Conservation (phyloP, 2,329 filamentous ascomycete species). For the Aureobasidium sp. region DNA sequence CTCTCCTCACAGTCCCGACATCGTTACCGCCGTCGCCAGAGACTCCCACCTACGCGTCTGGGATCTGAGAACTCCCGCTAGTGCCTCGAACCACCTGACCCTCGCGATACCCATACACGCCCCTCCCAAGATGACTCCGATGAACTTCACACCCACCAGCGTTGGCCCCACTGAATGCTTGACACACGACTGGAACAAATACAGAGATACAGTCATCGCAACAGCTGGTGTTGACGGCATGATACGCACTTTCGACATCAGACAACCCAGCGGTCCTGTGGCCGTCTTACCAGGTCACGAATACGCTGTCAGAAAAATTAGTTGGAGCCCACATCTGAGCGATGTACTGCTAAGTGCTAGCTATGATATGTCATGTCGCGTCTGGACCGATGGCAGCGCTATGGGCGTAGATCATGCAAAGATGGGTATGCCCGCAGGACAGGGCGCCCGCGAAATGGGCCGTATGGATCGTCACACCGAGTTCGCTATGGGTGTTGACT, state of each 20-base stretch:
- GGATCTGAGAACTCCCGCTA: constrained; percentile 79
- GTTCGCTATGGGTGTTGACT: constrained; percentile 93
- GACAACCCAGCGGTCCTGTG: constrained; percentile 66
- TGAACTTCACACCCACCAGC: constrained; percentile 31
- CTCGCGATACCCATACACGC: constrained; percentile 77
- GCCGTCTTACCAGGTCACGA: constrained; percentile 75
- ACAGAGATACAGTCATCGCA: constrained; percentile 74
- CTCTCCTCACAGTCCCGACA: constrained; percentile 75
- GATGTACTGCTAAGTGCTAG: constrained; percentile 82
- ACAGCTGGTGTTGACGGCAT: constrained; percentile 81
- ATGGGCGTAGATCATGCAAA: constrained; percentile 31
- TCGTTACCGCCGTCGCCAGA: constrained; percentile 79
- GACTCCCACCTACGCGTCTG: constrained; percentile 87
- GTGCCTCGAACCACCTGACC: constrained; percentile 79
- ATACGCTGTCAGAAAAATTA: constrained; percentile 76
- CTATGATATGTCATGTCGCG: constrained; percentile 95
- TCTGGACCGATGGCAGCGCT: constrained; percentile 78
- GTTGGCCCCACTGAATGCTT: constrained; percentile 70
- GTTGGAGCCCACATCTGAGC: constrained; percentile 90
- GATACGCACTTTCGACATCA: constrained; percentile 84
- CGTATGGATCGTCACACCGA: constrained; percentile 91
- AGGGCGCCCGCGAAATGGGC: constrained; percentile 55
- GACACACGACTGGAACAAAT: constrained; percentile 99
- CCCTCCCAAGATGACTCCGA: constrained; percentile 43
- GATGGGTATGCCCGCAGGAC: constrained; percentile 20